Evolutionary conservation across 179 eudicot genomes (phyloP), one percentile per base, ranked within the genome.

Genomic region (Beta corolliflora): DNA sequence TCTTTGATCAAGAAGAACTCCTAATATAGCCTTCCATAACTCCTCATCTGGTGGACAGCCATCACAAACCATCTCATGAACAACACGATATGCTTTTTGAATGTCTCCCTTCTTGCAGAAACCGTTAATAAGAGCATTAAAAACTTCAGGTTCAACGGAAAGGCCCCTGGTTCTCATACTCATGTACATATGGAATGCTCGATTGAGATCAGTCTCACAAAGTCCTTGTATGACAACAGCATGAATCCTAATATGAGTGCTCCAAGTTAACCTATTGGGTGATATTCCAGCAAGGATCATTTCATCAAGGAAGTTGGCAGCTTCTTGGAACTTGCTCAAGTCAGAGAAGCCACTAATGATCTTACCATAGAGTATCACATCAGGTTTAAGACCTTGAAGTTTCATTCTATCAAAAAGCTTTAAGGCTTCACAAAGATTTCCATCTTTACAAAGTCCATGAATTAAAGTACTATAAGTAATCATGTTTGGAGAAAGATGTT

Each of bases 361-460:
- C 84, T 94, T 95, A 76, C 86, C 88, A 81, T 94, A 92, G 71
- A 95, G 84, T 36, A 91, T 92, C 2, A 89, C 99, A 81, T 92
- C 99, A 14, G 99, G 99, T 79, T 94, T 94, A 84, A 91, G 81
- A 60, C 97, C 94, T 81, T 92, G 96, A 59, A 94, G 89, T 85
- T 96, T 96, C 94, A 96, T 94, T 84, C 93, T 87, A 83, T 96
- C 98, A 75, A 91, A 86, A 80, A 94, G 86, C 79, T 90, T 89
- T 65, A 92, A 41, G 70, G 93, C 93, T 76, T 91, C 92, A 56
- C 77, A 79, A 76, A 90, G 54, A 77, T 89, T 88, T 59, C 90
- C 92, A 82, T 96, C 98, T 86, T 85, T 91, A 85, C 93, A 96
- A 54, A 94, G 90, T 71, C 99, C 99, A 71, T 87, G 48, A 74